Evolutionary conservation across 768 basidiomycete genomes (phyloP).

Genomic region (Termitomyces sp.): DNA sequence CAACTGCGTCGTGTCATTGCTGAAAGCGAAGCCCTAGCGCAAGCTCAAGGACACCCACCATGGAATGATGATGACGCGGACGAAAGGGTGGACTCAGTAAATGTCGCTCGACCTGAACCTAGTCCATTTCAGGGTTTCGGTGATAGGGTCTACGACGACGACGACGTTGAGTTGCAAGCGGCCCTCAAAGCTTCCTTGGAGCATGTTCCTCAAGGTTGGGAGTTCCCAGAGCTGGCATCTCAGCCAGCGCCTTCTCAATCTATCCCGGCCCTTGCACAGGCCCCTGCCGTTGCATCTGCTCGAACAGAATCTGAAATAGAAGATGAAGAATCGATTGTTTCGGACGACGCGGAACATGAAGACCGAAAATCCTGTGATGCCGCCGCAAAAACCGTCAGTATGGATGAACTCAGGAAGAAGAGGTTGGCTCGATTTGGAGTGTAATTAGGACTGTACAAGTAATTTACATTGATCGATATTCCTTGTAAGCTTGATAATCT

Average conservation of each 20-base stretch:
- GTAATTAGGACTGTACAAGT: conserved; percentile 15
- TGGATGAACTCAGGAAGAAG: conserved; percentile 65
- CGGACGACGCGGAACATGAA: conserved; percentile 25
- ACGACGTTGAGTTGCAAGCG: conserved; percentile 83
- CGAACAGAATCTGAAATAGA: conserved; percentile 16
- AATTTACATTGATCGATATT: not conserved
- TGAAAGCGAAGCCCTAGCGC: conserved; percentile 49
- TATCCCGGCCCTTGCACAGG: not conserved
- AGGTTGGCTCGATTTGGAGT: conserved; percentile 61
- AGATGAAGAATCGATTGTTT: conserved; percentile 31
- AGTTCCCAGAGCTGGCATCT: conserved; percentile 23
- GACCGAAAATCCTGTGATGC: conserved; percentile 5
- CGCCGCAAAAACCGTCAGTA: conserved; percentile 32
- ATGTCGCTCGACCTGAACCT: conserved; percentile 6
- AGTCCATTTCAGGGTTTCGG: conserved; percentile 5
- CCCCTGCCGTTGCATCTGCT: not conserved
- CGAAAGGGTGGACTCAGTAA: conserved; percentile 12
- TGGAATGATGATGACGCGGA: conserved; percentile 8
- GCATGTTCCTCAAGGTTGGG: conserved; percentile 48
- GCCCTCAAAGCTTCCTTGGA: conserved; percentile 82
- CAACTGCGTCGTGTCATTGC: conserved; percentile 54
- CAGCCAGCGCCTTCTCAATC: conserved; percentile 6
- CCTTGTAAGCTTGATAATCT: not conserved
- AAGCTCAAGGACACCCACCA: conserved; percentile 16
- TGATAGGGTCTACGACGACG: conserved; percentile 71